Evolutionary conservation across 2,329 filamentous ascomycete species (phyloP).

Genomic region (Aspergillus glaucus): DNA sequence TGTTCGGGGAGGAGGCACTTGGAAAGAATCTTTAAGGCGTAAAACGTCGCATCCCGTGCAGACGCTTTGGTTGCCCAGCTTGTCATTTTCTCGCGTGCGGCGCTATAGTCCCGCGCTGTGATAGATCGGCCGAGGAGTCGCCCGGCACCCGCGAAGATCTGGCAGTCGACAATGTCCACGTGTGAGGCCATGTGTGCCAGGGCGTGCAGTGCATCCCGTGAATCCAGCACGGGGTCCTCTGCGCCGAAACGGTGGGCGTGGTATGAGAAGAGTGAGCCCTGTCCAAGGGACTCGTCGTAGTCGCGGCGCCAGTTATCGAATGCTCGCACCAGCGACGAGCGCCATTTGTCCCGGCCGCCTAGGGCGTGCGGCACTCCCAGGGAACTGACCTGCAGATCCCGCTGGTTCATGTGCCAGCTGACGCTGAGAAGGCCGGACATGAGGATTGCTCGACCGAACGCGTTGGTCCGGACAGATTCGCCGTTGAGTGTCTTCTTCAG

Average conservation of each 20-base stretch:
- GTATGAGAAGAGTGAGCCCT: slow-evolving; percentile 29
- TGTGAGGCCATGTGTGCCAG: slow-evolving; percentile 97
- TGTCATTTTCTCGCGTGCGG: slow-evolving; percentile 75
- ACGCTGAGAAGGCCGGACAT: slow-evolving; percentile 93
- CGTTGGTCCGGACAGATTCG: slow-evolving; percentile 82
- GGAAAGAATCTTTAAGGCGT: slow-evolving; percentile 79
- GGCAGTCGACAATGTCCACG: slow-evolving; percentile 93
- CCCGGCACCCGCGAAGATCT: slow-evolving; percentile 86
- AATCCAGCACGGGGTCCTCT: slow-evolving; percentile 76
- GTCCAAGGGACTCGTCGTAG: slow-evolving; percentile 75
- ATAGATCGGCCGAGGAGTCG: slow-evolving; percentile 80
- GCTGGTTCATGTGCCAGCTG: slow-evolving; percentile 95
- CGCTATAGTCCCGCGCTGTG: slow-evolving; percentile 70
- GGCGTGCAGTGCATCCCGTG: slow-evolving; percentile 81
- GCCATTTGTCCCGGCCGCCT: slow-evolving; percentile 87
- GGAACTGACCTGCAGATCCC: slow-evolving; percentile 85
- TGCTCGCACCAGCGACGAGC: slow-evolving; percentile 72
- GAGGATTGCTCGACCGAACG: slow-evolving; percentile 84
- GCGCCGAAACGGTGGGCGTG: slow-evolving; percentile 27
- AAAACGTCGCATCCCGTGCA: slow-evolving; percentile 85
- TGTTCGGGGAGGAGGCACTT: slow-evolving; percentile 59
- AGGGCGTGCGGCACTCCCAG: slow-evolving; percentile 73
- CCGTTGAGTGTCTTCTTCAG: slow-evolving; percentile 82
- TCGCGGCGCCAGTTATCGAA: slow-evolving; percentile 93
- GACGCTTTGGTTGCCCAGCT: slow-evolving; percentile 88